phyloP scores from a whole-genome alignment of 2,329 filamentous ascomycete species.

The Cladophialophora psammophila region DNA sequence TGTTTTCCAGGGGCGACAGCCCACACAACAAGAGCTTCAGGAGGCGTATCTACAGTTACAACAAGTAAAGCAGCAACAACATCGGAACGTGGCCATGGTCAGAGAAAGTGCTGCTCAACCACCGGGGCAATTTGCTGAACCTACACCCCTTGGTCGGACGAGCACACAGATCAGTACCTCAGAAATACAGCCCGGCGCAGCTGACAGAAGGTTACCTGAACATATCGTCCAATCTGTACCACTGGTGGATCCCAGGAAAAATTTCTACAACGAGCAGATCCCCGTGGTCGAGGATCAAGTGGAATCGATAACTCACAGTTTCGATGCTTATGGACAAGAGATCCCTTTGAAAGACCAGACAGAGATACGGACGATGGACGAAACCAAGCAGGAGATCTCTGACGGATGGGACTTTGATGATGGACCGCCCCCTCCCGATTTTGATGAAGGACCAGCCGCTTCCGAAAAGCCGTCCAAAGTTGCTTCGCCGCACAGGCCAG shows the following conservation, averaged over 20 bases:
- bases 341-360: constrained; percentile 55
- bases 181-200: constrained; percentile 47
- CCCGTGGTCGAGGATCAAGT: constrained; percentile 61
- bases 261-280: constrained; percentile 50
- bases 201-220: constrained; percentile 51
- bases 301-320: constrained; percentile 65
- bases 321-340: constrained; percentile 65
- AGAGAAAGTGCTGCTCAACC: constrained; percentile 65
- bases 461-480: constrained; percentile 55
- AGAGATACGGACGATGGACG: constrained; percentile 50
- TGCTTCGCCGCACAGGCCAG: constrained; percentile 70
- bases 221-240: constrained; percentile 60
- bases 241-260: constrained; percentile 60
- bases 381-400: constrained; percentile 56
- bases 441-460: constrained; percentile 74
- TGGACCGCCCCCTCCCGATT: constrained; percentile 69
- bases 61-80: constrained; percentile 50
- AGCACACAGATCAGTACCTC: constrained; percentile 54
- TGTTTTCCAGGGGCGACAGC: constrained; percentile 57
- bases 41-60: constrained; percentile 67
- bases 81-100: constrained; percentile 55
- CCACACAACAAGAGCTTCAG: constrained; percentile 64
- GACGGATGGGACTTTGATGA: constrained; percentile 97
- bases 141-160: constrained; percentile 49
- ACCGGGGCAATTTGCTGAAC: constrained; percentile 59